Conservation (phyloP, 2,329 filamentous ascomycete genomes). For the Exserohilum turcica region DNA sequence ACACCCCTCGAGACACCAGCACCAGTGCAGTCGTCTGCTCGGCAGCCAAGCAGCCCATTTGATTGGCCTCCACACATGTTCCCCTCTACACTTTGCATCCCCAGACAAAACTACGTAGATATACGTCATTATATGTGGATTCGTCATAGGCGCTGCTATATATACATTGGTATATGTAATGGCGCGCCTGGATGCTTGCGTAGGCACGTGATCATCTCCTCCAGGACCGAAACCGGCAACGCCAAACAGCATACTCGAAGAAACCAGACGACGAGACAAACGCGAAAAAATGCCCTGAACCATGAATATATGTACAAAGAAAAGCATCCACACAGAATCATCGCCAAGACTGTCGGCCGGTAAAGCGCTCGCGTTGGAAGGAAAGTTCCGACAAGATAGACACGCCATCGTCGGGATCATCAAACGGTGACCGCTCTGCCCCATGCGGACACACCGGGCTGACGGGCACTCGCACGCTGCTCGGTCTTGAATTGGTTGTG, state of each 20-base stretch:
- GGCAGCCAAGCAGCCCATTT: no score
- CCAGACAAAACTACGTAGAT: conserved; percentile 16
- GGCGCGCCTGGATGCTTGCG: neutral
- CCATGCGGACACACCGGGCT: conserved; percentile 25
- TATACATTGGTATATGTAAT: neutral
- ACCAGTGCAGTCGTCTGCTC: neutral
- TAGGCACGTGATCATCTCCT: neutral
- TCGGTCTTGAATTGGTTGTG: conserved; percentile 38
- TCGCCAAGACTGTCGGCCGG: neutral
- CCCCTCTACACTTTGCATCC: conserved; percentile 5
- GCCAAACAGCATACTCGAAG: neutral
- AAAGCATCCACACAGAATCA: neutral
- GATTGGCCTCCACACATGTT: neutral
- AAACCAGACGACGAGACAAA: no score
- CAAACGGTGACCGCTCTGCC: conserved; percentile 41
- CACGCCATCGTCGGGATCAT: conserved; percentile 39
- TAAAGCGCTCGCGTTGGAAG: conserved; percentile 28
- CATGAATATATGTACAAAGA: conserved; percentile 18
- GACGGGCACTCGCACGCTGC: conserved; percentile 33
- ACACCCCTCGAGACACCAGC: no score
- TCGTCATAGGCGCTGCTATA: neutral
- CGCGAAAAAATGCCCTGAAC: no score
- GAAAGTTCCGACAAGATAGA: conserved; percentile 42
- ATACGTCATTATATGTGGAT: conserved; percentile 19
- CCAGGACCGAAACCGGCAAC: neutral